Evolutionary conservation across 345 rosid genomes (phyloP), one percentile per base, ranked within the genome.

Genomic region (Rhizophora mangle): DNA sequence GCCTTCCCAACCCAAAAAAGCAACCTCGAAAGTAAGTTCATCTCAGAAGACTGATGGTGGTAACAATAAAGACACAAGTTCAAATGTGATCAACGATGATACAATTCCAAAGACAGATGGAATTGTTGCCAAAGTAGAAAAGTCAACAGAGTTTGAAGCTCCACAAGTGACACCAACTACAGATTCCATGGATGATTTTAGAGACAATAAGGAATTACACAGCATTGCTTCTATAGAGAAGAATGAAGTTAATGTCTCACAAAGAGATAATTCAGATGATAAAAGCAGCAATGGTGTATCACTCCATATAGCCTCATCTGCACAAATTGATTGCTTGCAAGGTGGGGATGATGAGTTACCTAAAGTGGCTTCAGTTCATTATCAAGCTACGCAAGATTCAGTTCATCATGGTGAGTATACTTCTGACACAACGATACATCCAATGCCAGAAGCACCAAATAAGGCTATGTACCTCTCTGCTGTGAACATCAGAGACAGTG

Each of bases 191-290:
- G 87, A 76, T 67, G 85, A 82, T 52, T 79, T 82, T 79, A 83
- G 88, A 74, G 96, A 89, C 82, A 85, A 87, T 65, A 82, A 77
- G 78, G 97, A 86, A 72, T 63, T 87, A 37, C 74, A 62, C 43
- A 82, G 80, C 63, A 63, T 84, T 69, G 59, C 80, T 63, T 70
- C 83, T 2, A 47, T 72, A 10, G 88, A 82, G 76, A 79, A 77
- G 34, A 70, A 59, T 27, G 79, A 56, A 62, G 85, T 15, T 63
- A 71, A 43, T 2, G 31, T 65, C 64, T 55, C 73, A 2, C 69
- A 68, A 54, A 71, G 27, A 61, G 82, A 69, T 52, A 63, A 6
- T 22, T 46, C 60, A 19, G 79, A 79, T 22, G 80, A 68, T 36
- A 67, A 20, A 68, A 75, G 46, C 70, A 31, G 68, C 62, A 65